Conservation (phyloP, 306 rosid species). For the Medicago truncatula region MtrunA17r5.0-ANR NC_053044.1:24142501-24143000, state of each 20-base stretch:
- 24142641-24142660: slow-evolving; percentile 50
- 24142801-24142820: slow-evolving; percentile 49
- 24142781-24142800: slow-evolving; percentile 52
- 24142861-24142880: slow-evolving; percentile 55
- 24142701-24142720: slow-evolving; percentile 51
- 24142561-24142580: slow-evolving; percentile 47
- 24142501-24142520: slow-evolving; percentile 59
- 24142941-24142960: no score
- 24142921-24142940: slow-evolving; percentile 71
- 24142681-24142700: slow-evolving; percentile 44
- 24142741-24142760: slow-evolving; percentile 53
- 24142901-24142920: slow-evolving; percentile 57
- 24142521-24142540: slow-evolving; percentile 48
- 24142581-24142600: slow-evolving; percentile 61
- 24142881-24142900: slow-evolving; percentile 70
- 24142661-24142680: slow-evolving; percentile 54
- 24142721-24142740: slow-evolving; percentile 57
- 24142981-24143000: slow-evolving; percentile 17
- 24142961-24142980: slow-evolving; percentile 18
- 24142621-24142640: slow-evolving; percentile 52
- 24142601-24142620: slow-evolving; percentile 69
- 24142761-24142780: slow-evolving; percentile 60
- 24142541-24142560: slow-evolving; percentile 54
- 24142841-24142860: slow-evolving; percentile 52
- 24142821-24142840: slow-evolving; percentile 60